Conservation (phyloP, 2,329 filamentous ascomycete species). For the Ilyonectria destructans region DNA sequence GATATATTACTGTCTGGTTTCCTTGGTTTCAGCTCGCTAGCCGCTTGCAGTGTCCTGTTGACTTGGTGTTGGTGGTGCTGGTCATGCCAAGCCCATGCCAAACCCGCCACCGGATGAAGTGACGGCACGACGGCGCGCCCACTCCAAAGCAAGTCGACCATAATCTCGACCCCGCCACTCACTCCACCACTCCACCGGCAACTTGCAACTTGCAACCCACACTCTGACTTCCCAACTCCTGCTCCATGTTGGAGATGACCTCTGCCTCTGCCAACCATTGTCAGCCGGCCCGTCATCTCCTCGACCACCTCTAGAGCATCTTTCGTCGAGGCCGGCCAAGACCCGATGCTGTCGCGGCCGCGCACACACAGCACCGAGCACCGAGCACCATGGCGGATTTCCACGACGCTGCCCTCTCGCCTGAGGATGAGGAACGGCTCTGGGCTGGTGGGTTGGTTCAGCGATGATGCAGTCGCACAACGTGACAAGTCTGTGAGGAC, state of each 20-base stretch:
- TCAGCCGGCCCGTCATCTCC: slow-evolving; percentile 40
- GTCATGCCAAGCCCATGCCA: slow-evolving; percentile 40
- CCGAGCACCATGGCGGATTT: slow-evolving; percentile 71
- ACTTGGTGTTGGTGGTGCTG: slow-evolving; percentile 12
- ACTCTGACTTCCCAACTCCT: slow-evolving; percentile 15
- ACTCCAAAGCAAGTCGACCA: slow-evolving; percentile 33
- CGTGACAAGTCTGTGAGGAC: slow-evolving; percentile 29
- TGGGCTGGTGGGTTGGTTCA: slow-evolving; percentile 79
- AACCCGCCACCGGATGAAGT: slow-evolving; percentile 44
- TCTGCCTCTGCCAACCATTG: slow-evolving; percentile 40
- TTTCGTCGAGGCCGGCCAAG: slow-evolving; percentile 30
- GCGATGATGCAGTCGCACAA: slow-evolving; percentile 3
- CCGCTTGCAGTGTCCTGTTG: slow-evolving; percentile 23
- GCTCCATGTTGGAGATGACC: slow-evolving; percentile 44
- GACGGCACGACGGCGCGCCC: slow-evolving; percentile 37
- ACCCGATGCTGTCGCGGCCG: slow-evolving; percentile 56
- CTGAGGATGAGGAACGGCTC: slow-evolving; percentile 88
- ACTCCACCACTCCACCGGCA: slow-evolving; percentile 26
- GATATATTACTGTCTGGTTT: background rate
- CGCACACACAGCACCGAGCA: slow-evolving; percentile 46
- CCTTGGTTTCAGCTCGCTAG: background rate
- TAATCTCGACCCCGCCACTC: slow-evolving; percentile 47
- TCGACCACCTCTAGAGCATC: slow-evolving; percentile 34
- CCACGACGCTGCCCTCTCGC: slow-evolving; percentile 73
- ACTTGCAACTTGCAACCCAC: slow-evolving; percentile 29